Percentiles rank a stretch among this genome's conserved stretches.
These are phyloP conservation scores for Diaporthe citrichinensis DNA, from an alignment of 2,329 filamentous ascomycete genomes.

Conservation along the genomic window DNA sequence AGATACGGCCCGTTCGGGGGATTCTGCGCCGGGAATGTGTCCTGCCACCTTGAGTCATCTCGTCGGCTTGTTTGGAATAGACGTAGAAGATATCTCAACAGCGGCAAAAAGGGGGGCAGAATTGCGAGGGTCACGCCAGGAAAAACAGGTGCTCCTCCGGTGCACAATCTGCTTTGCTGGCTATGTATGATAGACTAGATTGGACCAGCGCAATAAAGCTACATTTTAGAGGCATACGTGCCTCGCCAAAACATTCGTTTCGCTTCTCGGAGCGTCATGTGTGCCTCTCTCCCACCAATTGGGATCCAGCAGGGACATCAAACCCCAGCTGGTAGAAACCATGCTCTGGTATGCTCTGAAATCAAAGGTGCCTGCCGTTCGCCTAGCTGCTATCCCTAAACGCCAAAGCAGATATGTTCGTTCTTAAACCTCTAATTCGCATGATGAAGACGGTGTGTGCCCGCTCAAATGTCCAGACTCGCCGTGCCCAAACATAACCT, in stretches of 20 bases:
- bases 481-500: neutral
- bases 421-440: neutral
- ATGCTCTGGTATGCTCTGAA: neutral
- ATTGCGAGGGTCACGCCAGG: conserved; percentile 3
- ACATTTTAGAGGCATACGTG: conserved; percentile 42
- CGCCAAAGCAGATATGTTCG: conserved; percentile 19
- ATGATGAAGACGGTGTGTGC: neutral
- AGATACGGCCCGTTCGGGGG: neutral
- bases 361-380: neutral
- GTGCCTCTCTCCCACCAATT: neutral
- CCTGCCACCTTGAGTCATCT: conserved; percentile 17
- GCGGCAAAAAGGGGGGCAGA: neutral
- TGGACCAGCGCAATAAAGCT: conserved; percentile 35
- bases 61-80: conserved; percentile 20
- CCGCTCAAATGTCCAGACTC: neutral
- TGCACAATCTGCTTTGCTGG: conserved; percentile 9
- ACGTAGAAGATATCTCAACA: conserved; percentile 25
- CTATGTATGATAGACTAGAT: conserved; percentile 40
- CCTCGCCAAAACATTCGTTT: conserved; percentile 20
- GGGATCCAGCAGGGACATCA: neutral
- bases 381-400: conserved; percentile 15
- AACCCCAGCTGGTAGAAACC: neutral
- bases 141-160: neutral
- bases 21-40: conserved; percentile 6
- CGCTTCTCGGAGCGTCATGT: neutral